Evolutionary conservation across 2,329 filamentous ascomycete species (phyloP), one percentile per base, ranked within the genome.

Genomic region (Penicillium expansum): DNA sequence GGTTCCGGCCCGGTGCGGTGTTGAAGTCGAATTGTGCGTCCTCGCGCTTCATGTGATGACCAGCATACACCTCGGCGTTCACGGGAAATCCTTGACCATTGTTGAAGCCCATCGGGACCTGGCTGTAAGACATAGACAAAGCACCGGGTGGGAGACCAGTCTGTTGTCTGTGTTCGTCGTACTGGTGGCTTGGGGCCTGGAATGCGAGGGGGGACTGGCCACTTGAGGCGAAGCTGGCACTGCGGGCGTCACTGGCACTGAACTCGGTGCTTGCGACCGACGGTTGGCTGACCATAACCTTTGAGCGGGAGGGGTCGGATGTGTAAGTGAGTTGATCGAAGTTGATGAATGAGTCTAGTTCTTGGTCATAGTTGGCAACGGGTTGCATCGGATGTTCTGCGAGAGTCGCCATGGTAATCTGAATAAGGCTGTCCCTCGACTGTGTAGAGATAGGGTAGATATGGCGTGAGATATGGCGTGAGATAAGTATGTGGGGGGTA

Each of bases 91-190:
- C 73, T 37, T 70, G 70, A 53, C 68, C 72, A 32, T 68, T 69
- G 49, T 68, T 69, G 60, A 74, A 76, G 33, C 71, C 67, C 64
- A 78, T 73, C 5, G 71, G 69, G 45, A 76, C 77, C 69, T 89
- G 82, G 73, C 90, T 92, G 67, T 94, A 84, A 35, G 90, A 89
- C 70, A 94, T 84, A 41, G 88, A 86, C 61, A 94, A 80, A 51
- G 91, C 92, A 60, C 92, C 92, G 1, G 91, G 88, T 0, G 94
- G 91, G 30, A 97, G 86, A 62, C 92, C 92, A 4, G 94, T 97
- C 79, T 97, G 92, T 74, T 99, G 94, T 78, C 91, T 90, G 80
- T 97, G 95, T 71, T 91, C 86, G 69, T 92, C 90, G 80, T 97
- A 97, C 76, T 96, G 91, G 78, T 97, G 92, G 75, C 91, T 96